Base-by-base conservation (phyloP, 148 eudicot genomes). In the Vaccinium macrocarpon region DNA sequence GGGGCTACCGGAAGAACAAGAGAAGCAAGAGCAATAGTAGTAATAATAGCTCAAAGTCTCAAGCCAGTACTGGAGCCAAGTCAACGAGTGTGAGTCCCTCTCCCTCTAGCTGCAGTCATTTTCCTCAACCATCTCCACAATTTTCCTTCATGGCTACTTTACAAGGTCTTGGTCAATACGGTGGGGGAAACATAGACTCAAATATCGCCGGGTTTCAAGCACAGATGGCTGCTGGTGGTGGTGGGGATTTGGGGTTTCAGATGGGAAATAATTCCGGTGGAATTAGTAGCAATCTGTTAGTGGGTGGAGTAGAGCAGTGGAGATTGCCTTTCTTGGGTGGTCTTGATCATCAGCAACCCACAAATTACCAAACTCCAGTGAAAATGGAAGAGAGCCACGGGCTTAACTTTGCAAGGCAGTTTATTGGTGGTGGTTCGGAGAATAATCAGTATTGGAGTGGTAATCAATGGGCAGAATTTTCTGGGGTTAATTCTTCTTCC, bases 1-100 rank as follows among this genome's bases (percentile, higher is more conserved):
- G 96, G 2, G 96, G 96, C 0, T 93, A 94, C 51, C 87, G 94
- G 57, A 90, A 92, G 82, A 93, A 90, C 86, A 93, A 91, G 83
- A 88, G 89, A 64, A 89, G 87, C 59, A 91, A 77, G 52, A 79
- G 86, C 59, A 91, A 72, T 29, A 79, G 18, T 15, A 51, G 46
- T 23, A 64, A 12, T n/a, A 15, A 38, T 27, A 68, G 73, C 81
- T 73, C 86, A 38, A 82, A 91, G 56, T 84, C 91, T 27, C 89
- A 62, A 53, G 27, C 57, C 52, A 35, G 3, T 2, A 42, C 15
- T 2, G 80, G 75, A 55, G 79, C 62, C 66, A 71, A 85, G 75
- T 66, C 84, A 64, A 81, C 80, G 16, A 83, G 66, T 85, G 51
- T 46, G 32, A 87, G 88, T 32, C 88, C 86, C 61, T 84, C 88